Evolutionary conservation across 2,329 filamentous ascomycete species (phyloP).

Genomic region (Pseudogymnoascus sp.): DNA sequence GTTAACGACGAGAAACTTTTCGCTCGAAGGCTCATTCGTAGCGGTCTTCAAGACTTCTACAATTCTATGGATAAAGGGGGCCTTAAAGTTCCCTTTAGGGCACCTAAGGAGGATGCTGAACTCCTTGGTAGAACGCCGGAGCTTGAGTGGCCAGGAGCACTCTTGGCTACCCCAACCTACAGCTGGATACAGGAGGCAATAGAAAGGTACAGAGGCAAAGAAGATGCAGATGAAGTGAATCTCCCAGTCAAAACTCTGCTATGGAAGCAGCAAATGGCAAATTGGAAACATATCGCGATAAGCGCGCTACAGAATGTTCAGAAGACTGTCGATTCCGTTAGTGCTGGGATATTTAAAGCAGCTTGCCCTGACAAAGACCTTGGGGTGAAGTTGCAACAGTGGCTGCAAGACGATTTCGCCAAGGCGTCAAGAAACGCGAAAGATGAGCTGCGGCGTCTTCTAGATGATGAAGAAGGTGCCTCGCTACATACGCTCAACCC

Average conservation of each 20-base stretch:
- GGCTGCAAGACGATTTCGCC: slow-evolving; percentile 14
- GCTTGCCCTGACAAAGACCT: slow-evolving; percentile 15
- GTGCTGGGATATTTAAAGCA: slow-evolving; percentile 11
- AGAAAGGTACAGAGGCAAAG: slow-evolving; percentile 13
- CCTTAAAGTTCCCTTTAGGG: slow-evolving; percentile 8
- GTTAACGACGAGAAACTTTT: slow-evolving; percentile 6
- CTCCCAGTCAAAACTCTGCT: slow-evolving; percentile 14
- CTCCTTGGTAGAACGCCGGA: slow-evolving; percentile 1
- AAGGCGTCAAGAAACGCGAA: slow-evolving; percentile 12
- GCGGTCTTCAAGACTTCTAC: slow-evolving; percentile 11
- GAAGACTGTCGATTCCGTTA: slow-evolving; percentile 11
- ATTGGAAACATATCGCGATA: slow-evolving; percentile 14
- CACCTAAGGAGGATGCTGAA: slow-evolving; percentile 10
- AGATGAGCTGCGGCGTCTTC: slow-evolving; percentile 13
- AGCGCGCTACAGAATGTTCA: slow-evolving; percentile 11
- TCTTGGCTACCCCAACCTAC: slow-evolving; percentile 13
- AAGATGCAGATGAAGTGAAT: slow-evolving; percentile 16
- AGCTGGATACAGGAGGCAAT: slow-evolving; percentile 14
- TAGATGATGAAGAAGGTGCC: slow-evolving; percentile 12
- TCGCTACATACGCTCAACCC: slow-evolving; percentile 17
- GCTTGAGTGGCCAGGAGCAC: slow-evolving; percentile 3
- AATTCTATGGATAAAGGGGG: slow-evolving; percentile 6
- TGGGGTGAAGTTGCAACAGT: slow-evolving; percentile 12
- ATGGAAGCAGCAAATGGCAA: slow-evolving; percentile 14
- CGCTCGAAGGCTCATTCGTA: slow-evolving; percentile 12